phyloP scores from a whole-genome alignment of 305 asterid genomes.

The Rubia peregrina region DNA sequence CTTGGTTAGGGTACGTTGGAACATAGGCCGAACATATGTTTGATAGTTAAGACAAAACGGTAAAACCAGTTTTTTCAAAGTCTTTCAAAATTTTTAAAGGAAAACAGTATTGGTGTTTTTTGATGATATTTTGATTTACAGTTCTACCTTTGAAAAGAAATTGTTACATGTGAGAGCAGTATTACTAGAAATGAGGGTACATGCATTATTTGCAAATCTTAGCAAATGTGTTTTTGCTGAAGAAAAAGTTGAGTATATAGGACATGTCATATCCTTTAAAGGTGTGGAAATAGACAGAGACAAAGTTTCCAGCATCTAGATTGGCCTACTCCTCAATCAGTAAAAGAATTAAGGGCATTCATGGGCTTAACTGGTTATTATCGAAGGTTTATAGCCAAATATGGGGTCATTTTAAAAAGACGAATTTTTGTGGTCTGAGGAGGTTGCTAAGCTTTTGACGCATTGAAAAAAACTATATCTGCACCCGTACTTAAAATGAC shows the following conservation, averaged over 20 bases:
- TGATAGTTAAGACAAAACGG: too few relatives aligned
- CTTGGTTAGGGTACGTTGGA: too few relatives aligned
- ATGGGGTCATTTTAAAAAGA: background rate
- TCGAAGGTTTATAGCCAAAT: background rate
- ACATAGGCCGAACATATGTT: too few relatives aligned
- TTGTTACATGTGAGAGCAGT: background rate
- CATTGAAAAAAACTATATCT: too few relatives aligned
- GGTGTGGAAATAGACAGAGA: background rate
- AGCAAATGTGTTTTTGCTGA: background rate
- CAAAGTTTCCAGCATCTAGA: too few relatives aligned
- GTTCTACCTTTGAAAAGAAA: background rate
- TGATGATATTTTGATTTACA: background rate
- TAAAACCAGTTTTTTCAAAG: too few relatives aligned
- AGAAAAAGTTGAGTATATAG: background rate
- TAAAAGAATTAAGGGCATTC: background rate
- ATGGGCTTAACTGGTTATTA: background rate
- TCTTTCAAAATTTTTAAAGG: background rate
- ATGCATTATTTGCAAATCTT: background rate
- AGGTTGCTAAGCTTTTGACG: background rate
- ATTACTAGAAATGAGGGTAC: background rate
- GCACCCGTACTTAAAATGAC: background rate
- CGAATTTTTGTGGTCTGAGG: background rate
- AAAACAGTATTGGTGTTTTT: too few relatives aligned
- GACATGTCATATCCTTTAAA: background rate
- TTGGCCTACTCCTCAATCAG: background rate